These are phyloP conservation scores for Oryza rufipogon DNA, from an alignment of 176 grass and related monocot genomes.

Conservation along the genomic window DNA sequence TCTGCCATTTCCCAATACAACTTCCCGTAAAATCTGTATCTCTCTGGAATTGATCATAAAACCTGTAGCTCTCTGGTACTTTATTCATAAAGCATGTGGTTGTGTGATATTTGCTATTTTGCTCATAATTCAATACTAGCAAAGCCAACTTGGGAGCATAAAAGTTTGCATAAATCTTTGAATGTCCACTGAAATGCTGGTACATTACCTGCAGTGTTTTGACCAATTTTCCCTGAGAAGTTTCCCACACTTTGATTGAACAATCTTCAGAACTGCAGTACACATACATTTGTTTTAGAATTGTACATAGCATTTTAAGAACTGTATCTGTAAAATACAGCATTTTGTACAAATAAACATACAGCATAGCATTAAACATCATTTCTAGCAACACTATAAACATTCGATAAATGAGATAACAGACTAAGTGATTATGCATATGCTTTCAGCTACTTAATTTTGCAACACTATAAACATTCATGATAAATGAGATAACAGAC, in stretches of 20 bases:
- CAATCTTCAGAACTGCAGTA: conserved; percentile 93
- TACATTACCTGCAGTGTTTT: conserved; percentile 81
- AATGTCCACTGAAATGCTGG: conserved; percentile 8
- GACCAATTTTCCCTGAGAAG: conserved; percentile 88
- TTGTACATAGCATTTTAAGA: conserved; percentile 13
- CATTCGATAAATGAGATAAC: background rate
- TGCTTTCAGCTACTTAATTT: background rate
- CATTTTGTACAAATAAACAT: background rate
- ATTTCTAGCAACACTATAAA: background rate
- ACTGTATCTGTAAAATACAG: background rate
- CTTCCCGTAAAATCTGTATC: background rate
- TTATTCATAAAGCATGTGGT: background rate
- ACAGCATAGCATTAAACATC: background rate
- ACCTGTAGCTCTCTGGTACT: background rate
- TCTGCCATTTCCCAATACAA: background rate
- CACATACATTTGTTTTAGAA: conserved; percentile 29
- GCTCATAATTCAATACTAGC: background rate
- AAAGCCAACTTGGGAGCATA: background rate
- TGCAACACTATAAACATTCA: background rate
- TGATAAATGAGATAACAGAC: background rate
- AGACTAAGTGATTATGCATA: background rate
- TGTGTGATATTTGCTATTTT: background rate
- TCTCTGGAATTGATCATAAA: background rate
- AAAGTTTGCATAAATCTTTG: conserved; percentile 16
- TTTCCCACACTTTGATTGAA: conserved; percentile 98